Base-by-base conservation (phyloP, 2,329 filamentous ascomycete species). In the Calonectria hongkongensis region DNA sequence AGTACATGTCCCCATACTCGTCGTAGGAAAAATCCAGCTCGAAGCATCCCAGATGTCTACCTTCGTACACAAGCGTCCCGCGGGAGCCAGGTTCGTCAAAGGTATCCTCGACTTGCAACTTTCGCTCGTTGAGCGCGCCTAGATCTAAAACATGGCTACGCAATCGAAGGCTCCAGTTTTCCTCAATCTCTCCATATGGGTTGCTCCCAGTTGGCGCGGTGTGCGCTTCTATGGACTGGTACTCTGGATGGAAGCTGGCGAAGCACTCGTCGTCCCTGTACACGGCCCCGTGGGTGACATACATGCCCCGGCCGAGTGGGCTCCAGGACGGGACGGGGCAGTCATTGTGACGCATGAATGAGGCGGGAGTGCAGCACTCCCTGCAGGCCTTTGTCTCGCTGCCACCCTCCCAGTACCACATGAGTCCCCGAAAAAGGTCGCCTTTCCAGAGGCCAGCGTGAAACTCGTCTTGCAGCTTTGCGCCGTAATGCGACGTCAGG, bases 321-420 rank as follows among this genome's bases (percentile, higher is more conserved):
- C 54, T 58, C 54, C 54, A 58, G 7, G 54, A 58, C 12, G 54
- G 54, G 5, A 58, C 33, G 2, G 54, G 54, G 13, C 54, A 58
- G 54, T 58, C 54, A 13, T 41, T 58, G 33, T 58, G 54, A 36
- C 54, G 54, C 54, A 58, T 58, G n/a, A 41, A 58, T 15, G n/a
- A 41, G 6, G 36, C n/a, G 21, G 54, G 54, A 60, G 33, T 41
- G 54, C 54, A 60, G 36, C 36, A 60, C 54, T 60, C 54, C 4
- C 54, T 60, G 36, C 54, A 21, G 21, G 54, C 54, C 36, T 60
- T 60, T 39, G 54, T 60, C 54, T 60, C 54, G 36, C 54, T 60
- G 21, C 54, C 54, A 16, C 54, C 54, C 54, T 60, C 54, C 54
- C 54, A 60, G 54, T 60, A 60, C 54, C 54, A 60, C 54, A 60